Conservation (phyloP, 768 basidiomycete species). For the Leccinum subgranulosum region DNA sequence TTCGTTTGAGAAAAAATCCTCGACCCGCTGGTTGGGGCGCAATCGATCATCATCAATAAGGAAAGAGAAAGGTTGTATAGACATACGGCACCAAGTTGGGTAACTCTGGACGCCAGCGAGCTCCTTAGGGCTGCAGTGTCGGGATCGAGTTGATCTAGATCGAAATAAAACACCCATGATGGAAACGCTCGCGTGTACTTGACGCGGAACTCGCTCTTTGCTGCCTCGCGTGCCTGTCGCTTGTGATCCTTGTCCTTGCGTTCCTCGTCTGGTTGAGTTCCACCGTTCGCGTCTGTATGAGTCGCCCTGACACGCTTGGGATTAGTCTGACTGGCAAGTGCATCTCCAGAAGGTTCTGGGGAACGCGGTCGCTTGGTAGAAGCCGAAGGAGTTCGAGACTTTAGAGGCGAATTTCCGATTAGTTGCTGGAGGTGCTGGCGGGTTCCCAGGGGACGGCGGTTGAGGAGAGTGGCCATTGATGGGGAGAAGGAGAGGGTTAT, state of each 20-base stretch:
- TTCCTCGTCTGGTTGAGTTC: constrained; percentile 32
- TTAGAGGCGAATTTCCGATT: constrained; percentile 33
- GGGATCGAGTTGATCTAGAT: constrained; percentile 49
- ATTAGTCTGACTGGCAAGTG: constrained; percentile 16
- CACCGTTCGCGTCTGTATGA: constrained; percentile 18
- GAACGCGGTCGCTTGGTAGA: constrained; percentile 49
- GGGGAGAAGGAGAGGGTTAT: neutral
- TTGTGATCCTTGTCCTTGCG: constrained; percentile 47
- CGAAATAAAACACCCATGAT: constrained; percentile 81
- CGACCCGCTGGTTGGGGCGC: constrained; percentile 57
- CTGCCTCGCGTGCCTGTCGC: constrained; percentile 49
- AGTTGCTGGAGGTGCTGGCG: constrained; percentile 39
- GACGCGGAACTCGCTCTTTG: constrained; percentile 68
- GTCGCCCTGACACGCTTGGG: constrained; percentile 46
- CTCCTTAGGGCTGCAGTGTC: constrained; percentile 34
- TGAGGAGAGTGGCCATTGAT: constrained; percentile 42
- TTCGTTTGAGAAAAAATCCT: constrained; percentile 83
- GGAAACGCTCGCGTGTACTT: constrained; percentile 90
- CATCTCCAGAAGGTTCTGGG: constrained; percentile 43
- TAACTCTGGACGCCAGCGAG: constrained; percentile 53
- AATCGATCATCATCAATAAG: constrained; percentile 2
- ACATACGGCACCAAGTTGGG: constrained; percentile 76
- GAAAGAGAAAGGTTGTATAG: neutral
- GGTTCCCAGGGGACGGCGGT: constrained; percentile 47
- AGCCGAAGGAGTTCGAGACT: constrained; percentile 32